Base-by-base conservation (phyloP, 352 stramenopile species). In the Globisporangium barbulae region DNA sequence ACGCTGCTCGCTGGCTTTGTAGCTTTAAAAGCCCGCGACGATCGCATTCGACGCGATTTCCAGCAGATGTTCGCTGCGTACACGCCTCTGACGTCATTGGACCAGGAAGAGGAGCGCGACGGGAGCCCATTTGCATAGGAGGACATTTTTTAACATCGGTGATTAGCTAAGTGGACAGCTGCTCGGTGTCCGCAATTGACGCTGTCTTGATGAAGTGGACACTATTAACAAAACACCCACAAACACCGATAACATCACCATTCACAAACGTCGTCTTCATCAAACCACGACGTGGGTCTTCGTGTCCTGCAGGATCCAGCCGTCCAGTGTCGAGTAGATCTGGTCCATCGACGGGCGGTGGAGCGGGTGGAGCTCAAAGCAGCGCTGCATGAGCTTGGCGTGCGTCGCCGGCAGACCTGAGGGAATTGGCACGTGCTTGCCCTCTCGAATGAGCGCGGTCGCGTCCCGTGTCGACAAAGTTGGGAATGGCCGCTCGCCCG, bases 311-410 rank as follows among this genome's bases (percentile, higher is more conserved):
- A 85, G 33, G 15, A 88, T 70, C 81, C 81, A 90, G 3, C 70
- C 54, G 49, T 90, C 81, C 21, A 90, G 62, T n/a, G 81, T 83
- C 37, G 30, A 61, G 69, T 81, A 90, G 35, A 92, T 82, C 54
- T 90, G 67, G 48, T 84, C 76, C 81, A 92, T 90, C 0, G 73
- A 79, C n/a, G 83, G 81, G 3, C 81, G 61, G 9, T 69, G 58
- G 13, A 87, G 61, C 2, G 83, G 83, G 59, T 90, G 77, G 15
- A 75, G 59, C 22, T 81, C 76, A 58, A 92, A 90, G 56, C 81
- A 92, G 13, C 74, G 57, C 19, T 70, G 68, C 78, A 92, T 92
- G 8, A 92, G 59, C 22, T 81, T 56, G 7, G 73, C 63, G 53
- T 90, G 81, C 8, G 74, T 52, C 8, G 15, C 33, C 0, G 81